phyloP scores from a whole-genome alignment of 176 grass and related monocot genomes.

The Saccharum spontaneum region DNA sequence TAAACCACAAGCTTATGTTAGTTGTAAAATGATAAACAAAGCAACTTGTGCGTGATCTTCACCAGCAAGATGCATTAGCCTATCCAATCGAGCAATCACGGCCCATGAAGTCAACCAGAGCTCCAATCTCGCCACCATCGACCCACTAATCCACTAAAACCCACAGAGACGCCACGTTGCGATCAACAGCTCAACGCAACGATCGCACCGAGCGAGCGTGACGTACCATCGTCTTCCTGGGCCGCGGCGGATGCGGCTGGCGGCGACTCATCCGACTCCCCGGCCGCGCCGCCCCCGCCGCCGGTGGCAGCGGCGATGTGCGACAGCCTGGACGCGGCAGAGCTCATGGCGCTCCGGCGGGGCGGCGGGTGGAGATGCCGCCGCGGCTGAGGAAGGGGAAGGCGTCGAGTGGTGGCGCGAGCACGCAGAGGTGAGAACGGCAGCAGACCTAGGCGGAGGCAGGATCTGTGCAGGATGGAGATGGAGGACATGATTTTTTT shows the following conservation, averaged over 20 bases:
- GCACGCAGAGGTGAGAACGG: slow-evolving; percentile 35
- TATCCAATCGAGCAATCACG: slow-evolving; percentile 16
- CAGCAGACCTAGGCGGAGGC: slow-evolving; percentile 51
- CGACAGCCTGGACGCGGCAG: slow-evolving; percentile 51
- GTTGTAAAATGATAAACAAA: background rate
- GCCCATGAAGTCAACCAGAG: slow-evolving; percentile 3
- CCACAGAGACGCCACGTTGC: background rate
- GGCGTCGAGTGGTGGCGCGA: slow-evolving; percentile 19
- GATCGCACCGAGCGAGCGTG: slow-evolving; percentile 1
- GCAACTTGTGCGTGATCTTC: background rate
- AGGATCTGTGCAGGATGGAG: slow-evolving; percentile 67
- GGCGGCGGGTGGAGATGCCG: slow-evolving; percentile 33
- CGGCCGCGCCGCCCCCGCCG: slow-evolving; percentile 26
- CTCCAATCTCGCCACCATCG: slow-evolving; percentile 12
- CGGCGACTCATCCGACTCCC: slow-evolving; percentile 47
- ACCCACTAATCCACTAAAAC: slow-evolving; percentile 27
- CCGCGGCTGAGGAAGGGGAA: background rate
- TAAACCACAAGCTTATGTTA: background rate
- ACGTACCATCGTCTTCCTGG: slow-evolving; percentile 73
- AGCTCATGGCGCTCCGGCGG: slow-evolving; percentile 44
- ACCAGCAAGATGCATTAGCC: background rate
- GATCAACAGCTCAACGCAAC: background rate
- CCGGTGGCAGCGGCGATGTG: slow-evolving; percentile 46
- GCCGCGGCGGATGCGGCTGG: slow-evolving; percentile 13
- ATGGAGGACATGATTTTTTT: slow-evolving; percentile 49